Evolutionary conservation across 2,329 filamentous ascomycete species (phyloP), one percentile per base, ranked within the genome.

Genomic region (Penicillium sp.): DNA sequence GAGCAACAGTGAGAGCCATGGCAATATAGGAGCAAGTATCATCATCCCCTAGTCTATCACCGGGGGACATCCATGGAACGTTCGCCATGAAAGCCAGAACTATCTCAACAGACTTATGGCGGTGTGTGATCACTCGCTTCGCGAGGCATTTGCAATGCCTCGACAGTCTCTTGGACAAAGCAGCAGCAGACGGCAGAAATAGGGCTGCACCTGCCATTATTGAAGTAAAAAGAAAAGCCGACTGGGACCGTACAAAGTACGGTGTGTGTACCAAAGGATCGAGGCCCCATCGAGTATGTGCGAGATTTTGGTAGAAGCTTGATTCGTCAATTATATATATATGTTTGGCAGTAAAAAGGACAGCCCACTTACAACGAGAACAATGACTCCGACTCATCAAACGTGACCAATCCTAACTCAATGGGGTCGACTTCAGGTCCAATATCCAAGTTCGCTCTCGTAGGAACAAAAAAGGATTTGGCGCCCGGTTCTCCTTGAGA

Each of bases 81-180:
- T 87, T 87, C 29, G 86, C 77, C 80, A 88, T 84, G 61, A 87
- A 87, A 0, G 82, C 84, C 1, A 88, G 70, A 0, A 88, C 81
- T 49, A 88, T 86, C 62, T 88, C 84, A 6, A 86, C 82, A 0
- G 84, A 88, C 49, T 82, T 78, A 59, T 81, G 77, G 2, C 83
- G 78, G 40, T 78, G 75, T 0, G 75, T 69, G 43, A 84, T 80
- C 38, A 87, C 76, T 26, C 78, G 75, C 24, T 81, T 77, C 0
- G 81, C 83, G 3, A 88, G 74, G 22, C 72, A 72, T 53, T 79
- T 82, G 54, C 78, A 77, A 56, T 88, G 84, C 45, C 79, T 76
- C 0, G 81, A 80, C 1, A 88, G 71, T 24, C 84, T 72, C 57
- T 78, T 85, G 1, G 82, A 84, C 21, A 88, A 64, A 1, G 84